Base-by-base conservation (phyloP, 352 stramenopile species). In the Thalassiosira livingstoniorum region DNA sequence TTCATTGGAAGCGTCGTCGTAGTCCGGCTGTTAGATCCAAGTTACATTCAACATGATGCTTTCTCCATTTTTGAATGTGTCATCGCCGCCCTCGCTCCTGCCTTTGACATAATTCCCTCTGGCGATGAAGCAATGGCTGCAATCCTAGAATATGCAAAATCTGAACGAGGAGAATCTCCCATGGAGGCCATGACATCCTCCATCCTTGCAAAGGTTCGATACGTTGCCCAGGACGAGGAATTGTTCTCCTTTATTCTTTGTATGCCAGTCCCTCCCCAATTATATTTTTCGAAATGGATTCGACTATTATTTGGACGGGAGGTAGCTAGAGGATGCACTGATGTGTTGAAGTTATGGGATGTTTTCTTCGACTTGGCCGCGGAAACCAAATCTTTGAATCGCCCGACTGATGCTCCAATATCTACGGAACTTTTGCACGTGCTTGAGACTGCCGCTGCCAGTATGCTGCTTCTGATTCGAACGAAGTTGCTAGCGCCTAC, bases 261-360 rank as follows among this genome's bases (percentile, higher is more conserved):
- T 32, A 70, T 91, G 62, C 68, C 69, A 21, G 80, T 89, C 5
- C 90, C 90, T 34, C 89, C 90, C 0, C 85, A 95, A 57, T 80
- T 97, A 15, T 96, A 96, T 68, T 93, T 90, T 61, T 88, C 94
- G 21, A 87, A 93, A 75, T 97, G 94, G 94, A 71, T 95, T 25
- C 83, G 93, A 18, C 77, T 97, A 0, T 84, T 97, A 77, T 95
- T 95, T 79, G 88, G 82, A 10, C 71, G 94, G 75, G 94, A 96
- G 74, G 92, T 97, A 7, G 62, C 82, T 3, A 78, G 90, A 5
- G 84, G 87, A 18, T 87, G 87, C 42, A 69, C 84, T 1, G 78
- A 83, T 81, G 90, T 95, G 0, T 72, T 96, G 66, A 53, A 63
- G 21, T 73, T 97, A 23, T 97, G 93, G 93, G 94, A 96, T 86